These are phyloP conservation scores for Arabis hirsuta DNA, from an alignment of 345 rosid species.

Conservation along the genomic window DNA sequence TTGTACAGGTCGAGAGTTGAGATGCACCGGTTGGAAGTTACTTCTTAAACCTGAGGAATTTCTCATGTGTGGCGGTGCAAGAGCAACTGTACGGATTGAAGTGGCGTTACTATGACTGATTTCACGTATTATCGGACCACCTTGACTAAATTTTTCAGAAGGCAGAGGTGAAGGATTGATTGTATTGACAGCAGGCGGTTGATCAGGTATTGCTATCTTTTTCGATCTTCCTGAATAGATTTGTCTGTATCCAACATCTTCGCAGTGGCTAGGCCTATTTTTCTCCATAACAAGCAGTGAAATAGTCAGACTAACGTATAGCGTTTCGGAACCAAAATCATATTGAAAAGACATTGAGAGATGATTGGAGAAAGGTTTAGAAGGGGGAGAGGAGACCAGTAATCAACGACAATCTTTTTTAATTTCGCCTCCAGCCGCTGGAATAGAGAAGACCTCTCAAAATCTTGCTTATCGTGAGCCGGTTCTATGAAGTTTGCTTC, in stretches of 20 bases:
- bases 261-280: slow-evolving; percentile 62
- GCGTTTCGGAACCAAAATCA: slow-evolving; percentile 3
- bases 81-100: slow-evolving; percentile 21
- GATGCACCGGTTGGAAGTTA: slow-evolving; percentile 33
- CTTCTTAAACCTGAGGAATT: slow-evolving; percentile 21
- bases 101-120: slow-evolving; percentile 27
- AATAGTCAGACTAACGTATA: slow-evolving; percentile 12
- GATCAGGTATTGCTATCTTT: slow-evolving; percentile 35
- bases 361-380: neutral
- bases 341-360: neutral
- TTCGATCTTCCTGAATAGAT: slow-evolving; percentile 28
- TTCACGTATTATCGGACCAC: slow-evolving; percentile 39
- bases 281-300: slow-evolving; percentile 34
- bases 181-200: slow-evolving; percentile 36
- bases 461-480: slow-evolving; percentile 95
- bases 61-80: slow-evolving; percentile 41
- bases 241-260: slow-evolving; percentile 54
- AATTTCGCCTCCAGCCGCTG: slow-evolving; percentile 73
- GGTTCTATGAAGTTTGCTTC: slow-evolving; percentile 98
- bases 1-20: slow-evolving; percentile 5
- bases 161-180: neutral
- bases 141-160: neutral
- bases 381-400: slow-evolving; percentile 64
- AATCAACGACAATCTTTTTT: slow-evolving; percentile 63
- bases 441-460: slow-evolving; percentile 87